phyloP scores from a whole-genome alignment of 2,329 filamentous ascomycete species.

The Colletotrichum sp. region DNA sequence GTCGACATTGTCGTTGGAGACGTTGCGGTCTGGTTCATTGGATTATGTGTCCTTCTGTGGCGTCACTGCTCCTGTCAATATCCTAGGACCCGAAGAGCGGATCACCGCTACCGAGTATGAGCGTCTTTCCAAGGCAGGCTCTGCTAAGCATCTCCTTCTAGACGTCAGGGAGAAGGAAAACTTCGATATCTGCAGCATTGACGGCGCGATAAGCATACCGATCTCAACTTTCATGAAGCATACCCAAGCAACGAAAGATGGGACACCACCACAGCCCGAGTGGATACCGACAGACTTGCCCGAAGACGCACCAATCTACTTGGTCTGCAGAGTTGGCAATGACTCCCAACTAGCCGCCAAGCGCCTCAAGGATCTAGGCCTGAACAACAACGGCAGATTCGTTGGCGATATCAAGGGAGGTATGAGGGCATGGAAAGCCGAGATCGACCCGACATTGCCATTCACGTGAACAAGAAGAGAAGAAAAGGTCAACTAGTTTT shows the following conservation, averaged over 20 bases:
- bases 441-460: slow-evolving; percentile 65
- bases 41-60: slow-evolving; percentile 93
- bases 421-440: slow-evolving; percentile 72
- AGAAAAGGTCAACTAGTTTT: neutral
- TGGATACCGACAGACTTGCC: slow-evolving; percentile 46
- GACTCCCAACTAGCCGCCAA: slow-evolving; percentile 76
- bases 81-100: slow-evolving; percentile 69
- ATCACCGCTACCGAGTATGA: slow-evolving; percentile 69
- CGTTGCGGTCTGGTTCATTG: slow-evolving; percentile 67
- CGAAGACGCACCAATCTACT: slow-evolving; percentile 63
- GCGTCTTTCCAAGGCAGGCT: slow-evolving; percentile 19
- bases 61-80: slow-evolving; percentile 53
- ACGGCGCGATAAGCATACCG: slow-evolving; percentile 76
- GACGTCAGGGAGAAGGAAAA: slow-evolving; percentile 88
- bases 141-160: slow-evolving; percentile 62
- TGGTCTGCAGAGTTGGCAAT: slow-evolving; percentile 78
- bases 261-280: slow-evolving; percentile 24
- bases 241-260: slow-evolving; percentile 28
- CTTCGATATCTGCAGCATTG: slow-evolving; percentile 79
- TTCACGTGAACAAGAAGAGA: slow-evolving; percentile 45
- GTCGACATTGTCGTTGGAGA: slow-evolving; percentile 66
- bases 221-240: slow-evolving; percentile 61
- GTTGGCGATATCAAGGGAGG: slow-evolving; percentile 77
- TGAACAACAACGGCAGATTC: slow-evolving; percentile 57
- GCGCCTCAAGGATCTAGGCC: slow-evolving; percentile 66